Conservation (phyloP, 2,329 filamentous ascomycete species). For the Alternaria ventricosa region DNA sequence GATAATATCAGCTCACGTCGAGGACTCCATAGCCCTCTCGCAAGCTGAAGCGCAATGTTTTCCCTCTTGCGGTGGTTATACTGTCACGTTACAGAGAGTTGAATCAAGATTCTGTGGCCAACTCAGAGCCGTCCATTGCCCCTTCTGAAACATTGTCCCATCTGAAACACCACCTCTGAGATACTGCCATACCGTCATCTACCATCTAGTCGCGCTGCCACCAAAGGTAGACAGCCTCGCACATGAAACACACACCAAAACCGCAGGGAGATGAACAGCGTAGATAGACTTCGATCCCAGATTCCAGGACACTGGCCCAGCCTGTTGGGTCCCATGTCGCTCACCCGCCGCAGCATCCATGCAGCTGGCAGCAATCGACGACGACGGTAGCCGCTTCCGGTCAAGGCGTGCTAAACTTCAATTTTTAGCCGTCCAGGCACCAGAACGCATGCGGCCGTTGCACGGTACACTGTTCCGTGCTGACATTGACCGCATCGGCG, state of each 20-base stretch:
- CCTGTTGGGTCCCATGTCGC: constrained; percentile 10
- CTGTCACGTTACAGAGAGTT: not conserved
- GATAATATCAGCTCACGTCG: not conserved
- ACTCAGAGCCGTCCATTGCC: not conserved
- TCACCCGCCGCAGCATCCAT: constrained; percentile 11
- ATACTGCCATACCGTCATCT: not conserved
- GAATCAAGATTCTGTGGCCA: too few relatives aligned
- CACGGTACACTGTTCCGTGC: not conserved
- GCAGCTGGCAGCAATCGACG: constrained; percentile 2
- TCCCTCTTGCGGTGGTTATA: not conserved
- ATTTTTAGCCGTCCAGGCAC: not conserved
- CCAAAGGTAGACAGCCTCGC: not conserved
- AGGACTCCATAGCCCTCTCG: not conserved
- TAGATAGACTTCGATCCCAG: constrained; percentile 10
- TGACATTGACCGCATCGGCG: not conserved
- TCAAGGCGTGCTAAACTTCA: constrained; percentile 5
- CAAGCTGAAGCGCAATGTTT: not conserved
- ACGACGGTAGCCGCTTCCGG: not conserved
- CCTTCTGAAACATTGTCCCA: not conserved
- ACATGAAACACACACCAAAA: not conserved
- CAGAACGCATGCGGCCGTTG: not conserved
- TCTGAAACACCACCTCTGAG: not conserved
- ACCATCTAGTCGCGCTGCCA: not conserved
- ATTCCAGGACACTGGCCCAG: constrained; percentile 17
- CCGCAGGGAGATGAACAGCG: not conserved